phyloP scores from a whole-genome alignment of 2,329 filamentous ascomycete genomes.

The Pochonia chlamydosporia region DNA sequence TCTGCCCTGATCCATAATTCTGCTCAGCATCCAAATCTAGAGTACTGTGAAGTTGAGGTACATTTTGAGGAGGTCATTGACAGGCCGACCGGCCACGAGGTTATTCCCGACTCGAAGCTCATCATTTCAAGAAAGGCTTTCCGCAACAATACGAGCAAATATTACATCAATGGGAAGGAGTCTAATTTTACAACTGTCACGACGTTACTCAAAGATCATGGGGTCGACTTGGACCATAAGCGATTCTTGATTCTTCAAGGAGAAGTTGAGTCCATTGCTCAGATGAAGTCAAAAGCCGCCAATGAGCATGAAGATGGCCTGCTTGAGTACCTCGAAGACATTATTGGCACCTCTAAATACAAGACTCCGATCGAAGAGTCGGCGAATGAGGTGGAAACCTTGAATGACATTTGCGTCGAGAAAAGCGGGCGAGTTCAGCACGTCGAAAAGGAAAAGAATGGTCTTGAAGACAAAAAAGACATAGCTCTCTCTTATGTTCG shows the following conservation, averaged over 20 bases:
- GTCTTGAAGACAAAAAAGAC: slow-evolving; percentile 93
- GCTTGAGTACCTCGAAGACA: slow-evolving; percentile 94
- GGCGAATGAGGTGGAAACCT: slow-evolving; percentile 78
- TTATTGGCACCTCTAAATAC: slow-evolving; percentile 98
- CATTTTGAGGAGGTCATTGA: slow-evolving; percentile 96
- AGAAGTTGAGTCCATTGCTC: slow-evolving; percentile 96
- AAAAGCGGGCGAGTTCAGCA: slow-evolving; percentile 95
- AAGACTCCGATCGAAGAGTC: slow-evolving; percentile 95
- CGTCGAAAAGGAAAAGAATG: slow-evolving; percentile 93
- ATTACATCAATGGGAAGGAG: slow-evolving; percentile 87
- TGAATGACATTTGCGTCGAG: slow-evolving; percentile 92
- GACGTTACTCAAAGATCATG: slow-evolving; percentile 75
- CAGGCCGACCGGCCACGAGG: slow-evolving; percentile 65
- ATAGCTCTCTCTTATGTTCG: slow-evolving; percentile 82
- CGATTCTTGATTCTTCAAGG: slow-evolving; percentile 95
- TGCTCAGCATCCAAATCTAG: slow-evolving; percentile 75
- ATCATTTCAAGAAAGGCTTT: slow-evolving; percentile 90
- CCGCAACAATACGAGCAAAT: slow-evolving; percentile 97
- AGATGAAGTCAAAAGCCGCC: slow-evolving; percentile 96
- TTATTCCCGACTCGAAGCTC: slow-evolving; percentile 78
- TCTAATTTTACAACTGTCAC: slow-evolving; percentile 93
- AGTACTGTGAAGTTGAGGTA: slow-evolving; percentile 91
- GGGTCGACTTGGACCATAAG: slow-evolving; percentile 95
- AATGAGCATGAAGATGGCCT: slow-evolving; percentile 96
- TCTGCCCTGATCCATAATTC: slow-evolving; percentile 98